Evolutionary conservation across 108 stramenopile genomes (phyloP).

Genomic region (Skeletonema grethae): DNA sequence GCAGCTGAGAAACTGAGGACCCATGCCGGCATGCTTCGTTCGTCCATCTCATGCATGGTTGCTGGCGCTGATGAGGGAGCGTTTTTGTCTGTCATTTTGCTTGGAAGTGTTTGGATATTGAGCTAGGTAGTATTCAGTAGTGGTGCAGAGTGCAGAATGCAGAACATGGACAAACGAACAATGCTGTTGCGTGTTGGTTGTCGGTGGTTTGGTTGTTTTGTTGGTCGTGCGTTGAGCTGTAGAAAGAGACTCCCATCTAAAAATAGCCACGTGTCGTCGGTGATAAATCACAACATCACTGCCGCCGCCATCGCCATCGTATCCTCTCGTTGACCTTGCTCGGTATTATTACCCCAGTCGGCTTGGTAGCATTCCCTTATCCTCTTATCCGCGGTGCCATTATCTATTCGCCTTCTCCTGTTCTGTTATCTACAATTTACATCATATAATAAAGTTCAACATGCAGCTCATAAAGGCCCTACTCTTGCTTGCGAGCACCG

Average conservation of each 20-base stretch:
- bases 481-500: constrained; percentile 31
- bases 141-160: too few species aligned
- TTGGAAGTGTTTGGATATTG: too few species aligned
- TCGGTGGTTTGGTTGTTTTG: too few species aligned
- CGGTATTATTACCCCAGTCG: not conserved
- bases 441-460: not conserved
- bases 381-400: not conserved
- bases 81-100: constrained; percentile 11
- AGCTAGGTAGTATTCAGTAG: too few species aligned
- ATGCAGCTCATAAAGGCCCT: constrained; percentile 48
- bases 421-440: not conserved
- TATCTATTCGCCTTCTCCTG: not conserved
- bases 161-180: too few species aligned
- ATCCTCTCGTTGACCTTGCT: not conserved
- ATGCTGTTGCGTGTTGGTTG: too few species aligned
- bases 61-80: constrained; percentile 7
- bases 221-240: not conserved
- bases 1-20: constrained; percentile 68
- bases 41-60: constrained; percentile 32
- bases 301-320: not conserved
- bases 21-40: constrained; percentile 51
- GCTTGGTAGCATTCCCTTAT: not conserved
- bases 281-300: not conserved
- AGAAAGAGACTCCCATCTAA: not conserved
- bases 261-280: not conserved